A percentile compares a stretch with the other conserved stretches of the same genome.
Evolutionary conservation across 495 filamentous ascomycete genomes (phyloP).

Genomic region (Neurospora pannonica): DNA sequence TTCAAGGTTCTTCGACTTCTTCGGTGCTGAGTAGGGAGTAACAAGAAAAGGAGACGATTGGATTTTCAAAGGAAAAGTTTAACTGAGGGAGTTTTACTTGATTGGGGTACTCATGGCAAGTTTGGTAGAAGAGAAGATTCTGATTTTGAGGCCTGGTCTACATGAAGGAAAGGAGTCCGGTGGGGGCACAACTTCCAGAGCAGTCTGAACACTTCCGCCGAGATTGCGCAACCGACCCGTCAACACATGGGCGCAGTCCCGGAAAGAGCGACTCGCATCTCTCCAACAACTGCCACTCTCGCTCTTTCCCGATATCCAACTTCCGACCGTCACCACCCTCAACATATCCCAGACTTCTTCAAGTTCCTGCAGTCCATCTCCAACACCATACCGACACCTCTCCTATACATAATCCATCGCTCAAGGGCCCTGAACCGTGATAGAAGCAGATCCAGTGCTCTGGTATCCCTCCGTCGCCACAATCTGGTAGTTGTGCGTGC

Average conservation of each 20-base stretch:
- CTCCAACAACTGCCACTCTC: not conserved
- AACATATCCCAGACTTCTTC: not conserved
- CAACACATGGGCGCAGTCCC: not conserved
- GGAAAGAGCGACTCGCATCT: not conserved
- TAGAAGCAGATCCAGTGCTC: conserved; percentile 41
- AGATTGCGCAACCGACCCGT: not conserved
- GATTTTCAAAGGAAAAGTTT: not conserved
- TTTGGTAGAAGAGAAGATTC: not conserved
- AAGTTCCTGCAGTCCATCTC: not conserved
- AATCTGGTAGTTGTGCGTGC: conserved; percentile 49
- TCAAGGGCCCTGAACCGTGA: conserved; percentile 31
- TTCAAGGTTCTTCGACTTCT: not conserved
- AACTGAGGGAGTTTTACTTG: not conserved
- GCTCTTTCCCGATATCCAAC: not conserved
- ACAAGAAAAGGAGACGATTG: not conserved
- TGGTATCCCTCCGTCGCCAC: conserved; percentile 51
- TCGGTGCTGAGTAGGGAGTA: not conserved
- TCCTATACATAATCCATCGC: not conserved
- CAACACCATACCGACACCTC: not conserved
- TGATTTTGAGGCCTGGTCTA: not conserved
- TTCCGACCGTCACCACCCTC: not conserved
- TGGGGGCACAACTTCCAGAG: not conserved
- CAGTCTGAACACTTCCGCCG: not conserved
- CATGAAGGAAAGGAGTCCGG: not conserved
- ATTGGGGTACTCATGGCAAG: not conserved